These are phyloP conservation scores for Penicillium olsonii DNA, from an alignment of 2,329 filamentous ascomycete species.

Conservation along the genomic window DNA sequence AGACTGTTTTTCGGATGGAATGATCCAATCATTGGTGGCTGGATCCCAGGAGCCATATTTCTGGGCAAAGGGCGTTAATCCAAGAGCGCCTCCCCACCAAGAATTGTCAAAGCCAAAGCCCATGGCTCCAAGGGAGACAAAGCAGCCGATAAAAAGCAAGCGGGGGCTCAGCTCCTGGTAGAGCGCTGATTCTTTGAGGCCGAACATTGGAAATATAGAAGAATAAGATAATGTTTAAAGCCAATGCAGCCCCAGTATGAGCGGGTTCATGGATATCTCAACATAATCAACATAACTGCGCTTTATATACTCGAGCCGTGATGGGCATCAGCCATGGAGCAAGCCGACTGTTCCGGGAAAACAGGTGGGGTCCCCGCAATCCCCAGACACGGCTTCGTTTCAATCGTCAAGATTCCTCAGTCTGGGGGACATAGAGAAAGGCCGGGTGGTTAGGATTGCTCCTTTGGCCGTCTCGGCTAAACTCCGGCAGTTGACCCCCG, in stretches of 20 bases:
- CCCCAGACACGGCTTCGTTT: not conserved
- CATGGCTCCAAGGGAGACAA: constrained; percentile 11
- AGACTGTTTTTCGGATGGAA: constrained; percentile 10
- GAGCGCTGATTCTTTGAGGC: constrained; percentile 5
- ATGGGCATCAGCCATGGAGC: not conserved
- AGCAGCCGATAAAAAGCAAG: constrained; percentile 14
- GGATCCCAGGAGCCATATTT: constrained; percentile 11
- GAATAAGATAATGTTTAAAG: not conserved
- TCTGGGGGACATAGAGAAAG: not conserved
- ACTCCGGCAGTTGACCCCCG: constrained; percentile 7
- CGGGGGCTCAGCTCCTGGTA: constrained; percentile 13
- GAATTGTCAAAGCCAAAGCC: constrained; percentile 20
- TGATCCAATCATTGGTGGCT: constrained; percentile 4
- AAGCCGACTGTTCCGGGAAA: not conserved
- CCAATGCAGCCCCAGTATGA: not conserved
- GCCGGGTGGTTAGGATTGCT: constrained; percentile 10
- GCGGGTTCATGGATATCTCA: not conserved
- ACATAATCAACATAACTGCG: not conserved
- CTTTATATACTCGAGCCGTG: constrained; percentile 1
- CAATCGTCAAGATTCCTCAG: not conserved
- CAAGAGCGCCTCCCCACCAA: constrained; percentile 19
- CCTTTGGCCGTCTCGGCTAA: constrained; percentile 9
- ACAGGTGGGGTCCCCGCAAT: constrained; percentile 4
- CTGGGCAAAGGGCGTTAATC: constrained; percentile 11
- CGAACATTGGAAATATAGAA: constrained; percentile 2